phyloP scores from a whole-genome alignment of 352 stramenopile genomes.

The Phytophthora pluvialis region DNA sequence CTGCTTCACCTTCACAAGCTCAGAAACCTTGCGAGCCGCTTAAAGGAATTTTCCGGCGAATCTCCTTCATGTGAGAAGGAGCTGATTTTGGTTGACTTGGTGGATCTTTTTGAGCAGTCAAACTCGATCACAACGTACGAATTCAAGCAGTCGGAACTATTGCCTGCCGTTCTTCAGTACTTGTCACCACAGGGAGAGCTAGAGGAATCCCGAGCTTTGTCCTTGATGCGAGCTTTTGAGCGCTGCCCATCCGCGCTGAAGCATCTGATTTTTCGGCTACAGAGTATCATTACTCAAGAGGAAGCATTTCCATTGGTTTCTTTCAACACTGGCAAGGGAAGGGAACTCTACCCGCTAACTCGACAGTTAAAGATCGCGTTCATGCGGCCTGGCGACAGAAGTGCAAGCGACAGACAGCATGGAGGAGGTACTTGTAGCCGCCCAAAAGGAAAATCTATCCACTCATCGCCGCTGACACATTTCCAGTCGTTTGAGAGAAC shows the following conservation, averaged over 20 bases:
- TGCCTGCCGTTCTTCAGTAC: slow-evolving; percentile 68
- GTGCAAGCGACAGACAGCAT: slow-evolving; percentile 10
- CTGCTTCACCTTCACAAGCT: slow-evolving; percentile 82
- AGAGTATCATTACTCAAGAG: slow-evolving; percentile 81
- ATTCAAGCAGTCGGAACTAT: slow-evolving; percentile 82
- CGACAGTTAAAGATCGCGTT: slow-evolving; percentile 70
- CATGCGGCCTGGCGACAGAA: slow-evolving; percentile 36
- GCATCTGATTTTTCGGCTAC: slow-evolving; percentile 64
- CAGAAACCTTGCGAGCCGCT: slow-evolving; percentile 68
- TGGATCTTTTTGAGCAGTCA: slow-evolving; percentile 78
- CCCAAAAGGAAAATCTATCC: slow-evolving; percentile 50
- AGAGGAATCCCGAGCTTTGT: slow-evolving; percentile 39
- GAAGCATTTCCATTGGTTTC: slow-evolving; percentile 69
- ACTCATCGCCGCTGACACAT: slow-evolving; percentile 77
- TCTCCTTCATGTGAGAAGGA: slow-evolving; percentile 45
- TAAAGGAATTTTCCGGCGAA: slow-evolving; percentile 48
- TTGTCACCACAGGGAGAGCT: slow-evolving; percentile 44
- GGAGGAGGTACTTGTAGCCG: slow-evolving; percentile 6
- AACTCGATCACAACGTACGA: slow-evolving; percentile 86
- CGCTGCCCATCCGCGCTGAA: slow-evolving; percentile 56
- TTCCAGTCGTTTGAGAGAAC: slow-evolving; percentile 91
- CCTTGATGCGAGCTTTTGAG: slow-evolving; percentile 56
- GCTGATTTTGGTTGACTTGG: slow-evolving; percentile 69
- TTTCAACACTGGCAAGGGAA: slow-evolving; percentile 69
- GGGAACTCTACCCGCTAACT: slow-evolving; percentile 80